phyloP scores from a whole-genome alignment of 2,329 filamentous ascomycete genomes.

The Penicillium janthinellum region DNA sequence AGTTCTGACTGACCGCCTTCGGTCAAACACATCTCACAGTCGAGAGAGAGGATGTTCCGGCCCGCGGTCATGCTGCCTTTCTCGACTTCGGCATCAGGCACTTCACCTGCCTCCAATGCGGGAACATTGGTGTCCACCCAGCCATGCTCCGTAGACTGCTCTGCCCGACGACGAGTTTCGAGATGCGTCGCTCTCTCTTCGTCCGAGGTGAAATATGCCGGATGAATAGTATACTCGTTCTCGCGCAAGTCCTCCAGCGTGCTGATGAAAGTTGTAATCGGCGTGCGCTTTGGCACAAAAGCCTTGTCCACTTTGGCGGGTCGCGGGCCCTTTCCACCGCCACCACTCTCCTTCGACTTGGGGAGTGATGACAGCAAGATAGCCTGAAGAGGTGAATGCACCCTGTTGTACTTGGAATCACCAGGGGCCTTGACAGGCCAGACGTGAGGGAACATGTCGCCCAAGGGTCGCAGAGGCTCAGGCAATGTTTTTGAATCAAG shows the following conservation, averaged over 20 bases:
- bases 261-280: slow-evolving; percentile 78
- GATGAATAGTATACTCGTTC: slow-evolving; percentile 83
- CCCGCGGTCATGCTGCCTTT: slow-evolving; percentile 82
- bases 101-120: slow-evolving; percentile 65
- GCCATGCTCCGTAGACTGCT: slow-evolving; percentile 59
- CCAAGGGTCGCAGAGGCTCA: slow-evolving; percentile 64
- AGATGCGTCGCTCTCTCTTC: slow-evolving; percentile 58
- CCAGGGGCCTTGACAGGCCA: slow-evolving; percentile 90
- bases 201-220: slow-evolving; percentile 65
- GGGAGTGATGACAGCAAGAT: slow-evolving; percentile 76
- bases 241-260: slow-evolving; percentile 73
- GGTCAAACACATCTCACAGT: slow-evolving; percentile 98
- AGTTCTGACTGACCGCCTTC: slow-evolving; percentile 77
- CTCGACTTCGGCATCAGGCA: slow-evolving; percentile 71
- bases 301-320: slow-evolving; percentile 64
- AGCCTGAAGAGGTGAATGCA: slow-evolving; percentile 84
- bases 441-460: slow-evolving; percentile 80
- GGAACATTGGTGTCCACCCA: slow-evolving; percentile 81
- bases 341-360: slow-evolving; percentile 66
- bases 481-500: slow-evolving; percentile 42
- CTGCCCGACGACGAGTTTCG: slow-evolving; percentile 54
- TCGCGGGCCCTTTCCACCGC: slow-evolving; percentile 53
- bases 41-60: slow-evolving; percentile 75
- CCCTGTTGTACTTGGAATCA: slow-evolving; percentile 74
- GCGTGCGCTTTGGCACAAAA: slow-evolving; percentile 74